Conservation (phyloP, 805 yeast genomes). For the Brettanomyces custersianus region DNA sequence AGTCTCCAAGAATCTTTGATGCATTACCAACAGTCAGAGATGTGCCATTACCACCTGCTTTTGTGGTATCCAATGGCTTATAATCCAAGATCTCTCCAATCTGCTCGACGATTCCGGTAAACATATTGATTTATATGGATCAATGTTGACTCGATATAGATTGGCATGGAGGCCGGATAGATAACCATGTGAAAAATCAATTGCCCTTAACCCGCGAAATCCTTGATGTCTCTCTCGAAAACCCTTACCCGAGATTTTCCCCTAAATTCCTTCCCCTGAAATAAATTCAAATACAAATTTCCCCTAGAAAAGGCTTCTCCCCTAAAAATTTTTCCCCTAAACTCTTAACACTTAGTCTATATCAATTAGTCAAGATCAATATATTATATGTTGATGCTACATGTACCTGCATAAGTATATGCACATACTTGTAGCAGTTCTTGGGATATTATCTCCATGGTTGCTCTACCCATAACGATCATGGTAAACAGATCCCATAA, state of each 20-base stretch:
- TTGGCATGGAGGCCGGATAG: too few relatives aligned
- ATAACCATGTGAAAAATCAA: too few relatives aligned
- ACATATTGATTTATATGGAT: constrained; percentile 56
- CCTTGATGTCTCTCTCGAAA: too few relatives aligned
- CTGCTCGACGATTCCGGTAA: constrained; percentile 87
- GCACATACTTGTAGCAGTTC: neutral
- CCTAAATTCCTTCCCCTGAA: too few relatives aligned
- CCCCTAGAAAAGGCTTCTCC: too few relatives aligned
- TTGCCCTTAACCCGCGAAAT: too few relatives aligned
- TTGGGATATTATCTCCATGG: constrained; percentile 39
- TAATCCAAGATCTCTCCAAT: constrained; percentile 57
- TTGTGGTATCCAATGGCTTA: constrained; percentile 35
- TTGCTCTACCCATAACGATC: constrained; percentile 28
- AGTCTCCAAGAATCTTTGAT: constrained; percentile 57
- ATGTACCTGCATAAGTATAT: neutral
- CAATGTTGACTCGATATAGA: too few relatives aligned
- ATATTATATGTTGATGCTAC: neutral
- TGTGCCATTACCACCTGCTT: constrained; percentile 65
- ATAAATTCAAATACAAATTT: too few relatives aligned
- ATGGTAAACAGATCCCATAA: constrained; percentile 54
- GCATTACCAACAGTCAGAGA: constrained; percentile 61
- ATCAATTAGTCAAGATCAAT: neutral
- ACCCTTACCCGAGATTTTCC: too few relatives aligned
- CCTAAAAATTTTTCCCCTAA: too few relatives aligned
- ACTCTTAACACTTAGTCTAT: too few relatives aligned